Percentiles rank a stretch among this genome's conserved stretches.
These are phyloP conservation scores for Botrytis hyacinthi DNA, from an alignment of 2,329 filamentous ascomycete genomes.

Conservation along the genomic window DNA sequence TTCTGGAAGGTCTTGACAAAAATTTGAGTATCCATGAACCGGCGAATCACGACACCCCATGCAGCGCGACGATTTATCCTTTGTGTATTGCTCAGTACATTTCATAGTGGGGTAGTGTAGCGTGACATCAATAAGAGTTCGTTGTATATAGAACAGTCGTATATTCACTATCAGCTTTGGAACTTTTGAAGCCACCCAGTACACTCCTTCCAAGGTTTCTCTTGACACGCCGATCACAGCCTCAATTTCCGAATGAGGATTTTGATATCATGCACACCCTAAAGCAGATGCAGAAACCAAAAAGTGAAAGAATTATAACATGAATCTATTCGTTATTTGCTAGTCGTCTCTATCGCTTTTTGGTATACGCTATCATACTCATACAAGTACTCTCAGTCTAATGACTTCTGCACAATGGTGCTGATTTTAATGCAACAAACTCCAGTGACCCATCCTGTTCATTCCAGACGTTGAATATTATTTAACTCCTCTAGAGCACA, in stretches of 20 bases:
- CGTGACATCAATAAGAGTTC: background rate
- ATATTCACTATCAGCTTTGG: background rate
- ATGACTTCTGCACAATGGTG: background rate
- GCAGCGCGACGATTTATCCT: background rate
- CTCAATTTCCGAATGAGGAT: background rate
- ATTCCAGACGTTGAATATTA: background rate
- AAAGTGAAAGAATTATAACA: background rate
- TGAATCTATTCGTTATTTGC: background rate
- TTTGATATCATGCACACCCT: background rate
- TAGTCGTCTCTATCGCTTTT: background rate
- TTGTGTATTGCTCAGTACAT: background rate
- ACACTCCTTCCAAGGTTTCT: background rate
- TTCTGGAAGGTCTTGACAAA: background rate
- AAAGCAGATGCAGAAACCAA: background rate
- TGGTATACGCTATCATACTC: background rate
- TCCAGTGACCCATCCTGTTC: background rate
- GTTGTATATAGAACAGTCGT: background rate
- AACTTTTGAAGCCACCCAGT: background rate
- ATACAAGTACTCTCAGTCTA: background rate
- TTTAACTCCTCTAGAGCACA: background rate
- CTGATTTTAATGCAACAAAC: background rate
- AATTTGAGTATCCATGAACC: background rate
- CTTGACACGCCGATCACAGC: background rate
- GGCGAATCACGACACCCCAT: background rate
- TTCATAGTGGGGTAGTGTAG: background rate